Evolutionary conservation across 2,329 filamentous ascomycete species (phyloP).

Genomic region (Cytospora schulzeri): DNA sequence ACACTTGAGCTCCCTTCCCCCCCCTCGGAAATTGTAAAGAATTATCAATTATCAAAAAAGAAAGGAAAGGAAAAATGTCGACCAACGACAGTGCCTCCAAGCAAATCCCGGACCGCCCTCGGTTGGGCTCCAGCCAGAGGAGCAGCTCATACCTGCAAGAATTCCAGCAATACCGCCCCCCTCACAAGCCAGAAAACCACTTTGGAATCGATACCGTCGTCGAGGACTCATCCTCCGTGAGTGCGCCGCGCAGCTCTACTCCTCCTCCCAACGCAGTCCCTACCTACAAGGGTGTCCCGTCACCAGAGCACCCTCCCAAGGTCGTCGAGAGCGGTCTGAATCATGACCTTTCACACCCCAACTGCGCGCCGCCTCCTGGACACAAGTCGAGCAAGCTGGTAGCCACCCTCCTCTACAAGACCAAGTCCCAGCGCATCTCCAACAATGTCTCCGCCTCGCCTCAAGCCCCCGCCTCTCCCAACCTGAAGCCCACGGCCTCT

Average conservation of each 20-base stretch:
- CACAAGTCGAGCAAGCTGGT: slow-evolving; percentile 54
- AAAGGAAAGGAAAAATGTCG: slow-evolving; percentile 20
- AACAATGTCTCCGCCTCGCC: slow-evolving; percentile 41
- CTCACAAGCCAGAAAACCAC: slow-evolving; percentile 54
- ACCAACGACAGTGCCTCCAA: slow-evolving; percentile 34
- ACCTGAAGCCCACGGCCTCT: slow-evolving; percentile 32
- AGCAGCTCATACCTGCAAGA: slow-evolving; percentile 65
- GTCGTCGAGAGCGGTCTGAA: slow-evolving; percentile 65
- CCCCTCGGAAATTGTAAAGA: too few relatives aligned
- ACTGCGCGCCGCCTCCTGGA: slow-evolving; percentile 59
- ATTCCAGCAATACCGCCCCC: slow-evolving; percentile 64
- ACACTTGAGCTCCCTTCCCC: not conserved
- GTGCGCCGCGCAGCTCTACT: slow-evolving; percentile 34
- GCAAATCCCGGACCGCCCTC: slow-evolving; percentile 46
- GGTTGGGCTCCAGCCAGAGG: slow-evolving; percentile 54
- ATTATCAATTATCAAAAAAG: not conserved
- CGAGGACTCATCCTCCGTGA: slow-evolving; percentile 52
- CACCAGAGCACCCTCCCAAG: slow-evolving; percentile 58
- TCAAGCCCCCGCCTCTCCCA: slow-evolving; percentile 37
- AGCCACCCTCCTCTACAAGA: slow-evolving; percentile 67
- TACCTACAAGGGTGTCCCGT: slow-evolving; percentile 63
- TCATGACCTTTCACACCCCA: slow-evolving; percentile 64
- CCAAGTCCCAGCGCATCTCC: slow-evolving; percentile 36
- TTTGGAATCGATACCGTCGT: slow-evolving; percentile 68
- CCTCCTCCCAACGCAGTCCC: slow-evolving; percentile 36